Base-by-base conservation (phyloP, 305 asterid genomes). In the Salvia sclarea region DNA sequence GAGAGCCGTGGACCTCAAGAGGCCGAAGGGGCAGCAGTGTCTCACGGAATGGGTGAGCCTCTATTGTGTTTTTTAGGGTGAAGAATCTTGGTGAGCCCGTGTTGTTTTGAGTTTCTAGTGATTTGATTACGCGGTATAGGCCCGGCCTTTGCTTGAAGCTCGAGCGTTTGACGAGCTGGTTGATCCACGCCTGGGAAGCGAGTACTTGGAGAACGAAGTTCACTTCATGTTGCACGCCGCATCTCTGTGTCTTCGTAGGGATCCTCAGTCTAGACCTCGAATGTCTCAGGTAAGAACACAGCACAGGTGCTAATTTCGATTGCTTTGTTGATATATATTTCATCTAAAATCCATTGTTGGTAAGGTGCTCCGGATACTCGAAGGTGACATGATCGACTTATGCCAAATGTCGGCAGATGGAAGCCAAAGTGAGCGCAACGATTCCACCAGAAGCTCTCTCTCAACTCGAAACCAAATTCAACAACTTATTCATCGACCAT, bases 11-110 rank as follows among this genome's bases (percentile, higher is more conserved):
- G 98, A 95, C 79, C 76, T 95, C 20, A 84, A 79, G 71, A 77
- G 94, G 86, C 98, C 99, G 6, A 95, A 86, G 66, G 99, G 99
- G 67, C 92, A 91, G 75, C 99, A 95, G 61, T 95, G 97, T 72
- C 95, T 95, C 30, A 78, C 99, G 0, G 99, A 95, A 85, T 95
- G 98, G 98, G 99, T 91, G 81, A 67, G 69, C 41, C 13, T n/a
- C n/a, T n/a, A n/a, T n/a, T n/a, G n/a, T n/a, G n/a, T n/a, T n/a
- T n/a, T n/a, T n/a, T n/a, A n/a, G n/a, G n/a, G n/a, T n/a, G n/a
- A n/a, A n/a, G 30, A 25, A 4, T 67, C 14, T 20, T 4, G 13
- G 4, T 6, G 3, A 4, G 2, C 2, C 1, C 0, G 0, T 5
- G 17, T 37, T 5, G 30, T 53, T 37, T 17, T 7, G 31, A 24